Evolutionary conservation across 345 rosid genomes (phyloP).

Genomic region (Sapria himalayana): DNA sequence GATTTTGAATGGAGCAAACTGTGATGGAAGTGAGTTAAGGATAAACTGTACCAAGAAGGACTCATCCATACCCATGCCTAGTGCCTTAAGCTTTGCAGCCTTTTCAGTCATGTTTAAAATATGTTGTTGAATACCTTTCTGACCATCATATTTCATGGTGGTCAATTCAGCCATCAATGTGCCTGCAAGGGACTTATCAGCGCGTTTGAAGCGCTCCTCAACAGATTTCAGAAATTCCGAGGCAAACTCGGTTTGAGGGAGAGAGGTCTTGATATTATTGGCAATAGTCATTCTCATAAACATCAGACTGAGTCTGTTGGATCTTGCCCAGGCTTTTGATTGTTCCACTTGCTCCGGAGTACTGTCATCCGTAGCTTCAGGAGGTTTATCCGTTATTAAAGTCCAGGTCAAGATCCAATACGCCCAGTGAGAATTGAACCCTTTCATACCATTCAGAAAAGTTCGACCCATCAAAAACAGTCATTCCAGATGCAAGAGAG

Average conservation of each 20-base stretch:
- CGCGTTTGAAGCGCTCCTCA: not conserved
- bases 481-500: not conserved
- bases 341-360: too few relatives aligned
- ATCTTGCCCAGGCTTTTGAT: not conserved
- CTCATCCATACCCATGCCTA: too few relatives aligned
- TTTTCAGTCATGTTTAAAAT: not conserved
- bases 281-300: not conserved
- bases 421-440: not conserved
- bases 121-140: not conserved
- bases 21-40: too few relatives aligned
- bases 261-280: not conserved
- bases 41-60: too few relatives aligned
- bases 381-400: not conserved
- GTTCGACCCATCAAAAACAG: not conserved
- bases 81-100: too few relatives aligned
- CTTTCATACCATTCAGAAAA: not conserved
- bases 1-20: not conserved
- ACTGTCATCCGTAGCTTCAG: not conserved
- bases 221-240: not conserved
- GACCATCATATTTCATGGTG: not conserved
- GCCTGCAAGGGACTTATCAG: not conserved
- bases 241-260: not conserved
- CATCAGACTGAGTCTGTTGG: not conserved
- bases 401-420: not conserved
- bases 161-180: not conserved